Conservation (phyloP, 2,329 filamentous ascomycete species). For the Reticulascus tulasneorum region DNA sequence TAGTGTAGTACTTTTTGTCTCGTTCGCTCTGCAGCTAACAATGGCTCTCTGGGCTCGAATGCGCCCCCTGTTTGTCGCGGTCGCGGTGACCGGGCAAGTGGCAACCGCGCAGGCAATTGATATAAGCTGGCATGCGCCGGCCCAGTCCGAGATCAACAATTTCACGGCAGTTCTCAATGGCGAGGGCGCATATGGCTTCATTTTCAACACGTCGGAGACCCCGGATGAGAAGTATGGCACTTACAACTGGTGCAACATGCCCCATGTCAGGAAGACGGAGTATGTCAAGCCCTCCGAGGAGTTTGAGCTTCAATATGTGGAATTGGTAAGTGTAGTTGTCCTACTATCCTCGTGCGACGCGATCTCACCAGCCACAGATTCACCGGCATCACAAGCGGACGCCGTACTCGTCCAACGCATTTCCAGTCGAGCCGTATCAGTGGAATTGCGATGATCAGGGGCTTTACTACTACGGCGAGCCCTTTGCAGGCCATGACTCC, state of each 20-base stretch:
- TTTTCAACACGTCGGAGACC: conserved; percentile 63
- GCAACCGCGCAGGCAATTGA: conserved; percentile 25
- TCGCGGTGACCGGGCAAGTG: conserved; percentile 4
- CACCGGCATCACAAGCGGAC: conserved; percentile 84
- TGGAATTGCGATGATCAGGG: conserved; percentile 72
- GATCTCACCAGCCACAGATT: conserved; percentile 40
- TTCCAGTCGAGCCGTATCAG: conserved; percentile 66
- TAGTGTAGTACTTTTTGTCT: conserved; percentile 8
- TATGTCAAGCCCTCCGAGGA: conserved; percentile 52
- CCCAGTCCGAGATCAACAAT: conserved; percentile 55
- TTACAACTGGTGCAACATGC: conserved; percentile 88
- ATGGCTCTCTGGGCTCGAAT: conserved; percentile 10
- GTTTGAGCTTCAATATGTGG: conserved; percentile 71
- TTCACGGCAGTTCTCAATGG: conserved; percentile 53
- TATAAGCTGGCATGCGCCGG: conserved; percentile 56
- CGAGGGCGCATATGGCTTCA: conserved; percentile 66
- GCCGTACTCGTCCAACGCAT: conserved; percentile 73
- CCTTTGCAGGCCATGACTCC: conserved; percentile 44
- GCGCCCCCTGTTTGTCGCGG: conserved; percentile 9
- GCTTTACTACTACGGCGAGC: conserved; percentile 65
- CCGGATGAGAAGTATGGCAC: conserved; percentile 54
- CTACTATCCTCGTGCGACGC: conserved; percentile 1
- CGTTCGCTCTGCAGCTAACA: conserved; percentile 6
- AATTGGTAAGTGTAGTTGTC: conserved; percentile 50
- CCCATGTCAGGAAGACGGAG: conserved; percentile 66